Base-by-base conservation (phyloP, 1,284 basidiomycete species). In the Apiotrichum porosum region DNA sequence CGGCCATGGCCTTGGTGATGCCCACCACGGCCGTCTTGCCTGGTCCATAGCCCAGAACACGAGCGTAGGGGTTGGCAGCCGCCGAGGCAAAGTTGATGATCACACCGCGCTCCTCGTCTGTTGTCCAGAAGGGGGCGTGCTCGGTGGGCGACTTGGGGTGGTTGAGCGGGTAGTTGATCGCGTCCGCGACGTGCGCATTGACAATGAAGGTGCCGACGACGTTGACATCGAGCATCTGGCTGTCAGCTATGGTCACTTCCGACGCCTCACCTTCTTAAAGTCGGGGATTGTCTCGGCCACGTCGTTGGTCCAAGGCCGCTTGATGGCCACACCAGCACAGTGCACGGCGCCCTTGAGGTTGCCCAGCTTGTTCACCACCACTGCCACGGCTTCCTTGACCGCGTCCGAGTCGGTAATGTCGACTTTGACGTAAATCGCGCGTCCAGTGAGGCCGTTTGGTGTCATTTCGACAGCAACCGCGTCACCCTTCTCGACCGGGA, bases 21-120 rank as follows among this genome's bases (percentile, higher is more conserved):
- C 65, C 66, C 17, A 68, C 42, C 2, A 66, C 63, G 14, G 68
- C 68, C 6, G 61, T 63, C 52, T 71, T 71, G 15, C 63, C 65
- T 2, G 68, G 68, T 2, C 65, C 65, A 37, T 71, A 71, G 1
- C 54, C 54, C 23, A 71, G 52, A n/a, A 59, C 57, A 26, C 68
- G 60, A 14, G 67, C 65, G 41, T 68, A 65, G 1, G 60, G 59
- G 41, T 60, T 57, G 13, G 63, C 57, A 14, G 62, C 68, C 4
- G 66, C 68, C n/a, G 58, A 62, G 17, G 67, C 66, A 47, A 69
- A 65, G 60, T 71, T 71, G 61, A 71, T 54, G 40, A 71, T 71
- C 42, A 69, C 57, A 24, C 67, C 68, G 14, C 67, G 55, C 52
- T 69, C 68, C 42, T 69, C 67, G 40, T 66, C 57, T 23, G 56